Percentiles rank a stretch among this genome's conserved stretches.
These are phyloP conservation scores for Perkinsus olseni DNA, from an alignment of 169 alveolate genomes.

Conservation along the genomic window DNA sequence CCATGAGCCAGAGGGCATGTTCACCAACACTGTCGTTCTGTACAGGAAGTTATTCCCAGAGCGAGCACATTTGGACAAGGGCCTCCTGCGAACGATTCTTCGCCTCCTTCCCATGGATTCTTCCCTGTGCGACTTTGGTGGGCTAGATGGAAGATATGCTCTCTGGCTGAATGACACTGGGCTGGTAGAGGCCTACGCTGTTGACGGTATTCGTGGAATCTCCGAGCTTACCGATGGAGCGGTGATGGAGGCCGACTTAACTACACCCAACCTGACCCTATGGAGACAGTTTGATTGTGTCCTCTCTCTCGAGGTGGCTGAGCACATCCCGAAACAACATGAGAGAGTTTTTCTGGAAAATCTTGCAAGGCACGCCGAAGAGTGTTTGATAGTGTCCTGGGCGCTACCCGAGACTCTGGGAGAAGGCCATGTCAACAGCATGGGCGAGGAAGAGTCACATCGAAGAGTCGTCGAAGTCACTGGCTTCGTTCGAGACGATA, in stretches of 20 bases:
- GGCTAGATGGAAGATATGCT: background rate
- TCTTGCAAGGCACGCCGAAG: background rate
- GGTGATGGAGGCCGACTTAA: background rate
- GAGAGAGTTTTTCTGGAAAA: background rate
- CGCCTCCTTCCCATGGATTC: background rate
- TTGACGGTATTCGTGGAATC: background rate
- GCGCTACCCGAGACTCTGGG: background rate
- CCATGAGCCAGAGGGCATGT: too few species aligned
- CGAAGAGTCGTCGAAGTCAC: background rate
- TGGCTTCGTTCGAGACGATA: too few species aligned
- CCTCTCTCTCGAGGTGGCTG: background rate
- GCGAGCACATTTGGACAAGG: background rate
- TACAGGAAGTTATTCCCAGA: background rate
- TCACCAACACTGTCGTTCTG: background rate
- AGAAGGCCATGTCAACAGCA: background rate
- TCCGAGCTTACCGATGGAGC: background rate
- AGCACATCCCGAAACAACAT: background rate
- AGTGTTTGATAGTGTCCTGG: background rate
- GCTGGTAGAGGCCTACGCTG: background rate
- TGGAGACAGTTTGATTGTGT: background rate
- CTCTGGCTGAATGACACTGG: conserved; percentile 5
- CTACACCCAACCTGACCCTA: background rate
- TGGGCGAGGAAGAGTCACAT: background rate
- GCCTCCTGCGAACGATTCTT: background rate
- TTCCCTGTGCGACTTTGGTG: background rate